These are phyloP conservation scores for Xylariaceae sp. DNA, from an alignment of 2,329 filamentous ascomycete species.

Conservation along the genomic window DNA sequence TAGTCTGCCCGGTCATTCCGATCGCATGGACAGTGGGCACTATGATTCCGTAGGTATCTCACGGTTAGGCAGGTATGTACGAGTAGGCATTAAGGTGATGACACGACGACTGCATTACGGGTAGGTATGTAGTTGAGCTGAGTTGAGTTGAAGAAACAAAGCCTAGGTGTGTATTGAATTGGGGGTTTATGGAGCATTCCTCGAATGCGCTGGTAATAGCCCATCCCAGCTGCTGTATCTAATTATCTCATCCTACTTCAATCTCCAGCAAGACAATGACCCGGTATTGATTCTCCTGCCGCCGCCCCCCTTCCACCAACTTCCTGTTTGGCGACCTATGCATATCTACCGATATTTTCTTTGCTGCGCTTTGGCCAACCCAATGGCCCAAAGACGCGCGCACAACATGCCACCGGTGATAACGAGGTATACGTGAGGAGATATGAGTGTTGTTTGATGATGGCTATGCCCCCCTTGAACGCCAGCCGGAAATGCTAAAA, in stretches of 20 bases:
- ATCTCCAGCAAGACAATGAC: constrained; percentile 9
- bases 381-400: constrained; percentile 4
- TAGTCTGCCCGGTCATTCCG: not conserved
- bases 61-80: not conserved
- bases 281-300: constrained; percentile 5
- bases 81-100: not conserved
- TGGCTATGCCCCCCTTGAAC: constrained; percentile 15
- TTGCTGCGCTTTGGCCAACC: constrained; percentile 7
- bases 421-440: constrained; percentile 16
- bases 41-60: not conserved
- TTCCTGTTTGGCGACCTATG: constrained; percentile 6
- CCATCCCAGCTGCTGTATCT: constrained; percentile 10
- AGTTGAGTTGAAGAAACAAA: not conserved
- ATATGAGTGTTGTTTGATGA: constrained; percentile 6
- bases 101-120: not conserved
- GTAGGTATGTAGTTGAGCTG: not conserved
- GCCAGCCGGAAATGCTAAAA: constrained; percentile 18
- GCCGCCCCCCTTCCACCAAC: constrained; percentile 12
- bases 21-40: not conserved
- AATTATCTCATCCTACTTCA: constrained; percentile 9
- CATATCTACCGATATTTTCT: constrained; percentile 16
- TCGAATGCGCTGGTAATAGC: constrained; percentile 1
- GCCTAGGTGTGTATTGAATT: not conserved
- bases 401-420: constrained; percentile 17
- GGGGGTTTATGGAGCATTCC: not conserved